A percentile compares a stretch with the other conserved stretches of the same genome.
These are phyloP conservation scores for Hygrophorus russula DNA, from an alignment of 768 basidiomycete species.

Conservation along the genomic window DNA sequence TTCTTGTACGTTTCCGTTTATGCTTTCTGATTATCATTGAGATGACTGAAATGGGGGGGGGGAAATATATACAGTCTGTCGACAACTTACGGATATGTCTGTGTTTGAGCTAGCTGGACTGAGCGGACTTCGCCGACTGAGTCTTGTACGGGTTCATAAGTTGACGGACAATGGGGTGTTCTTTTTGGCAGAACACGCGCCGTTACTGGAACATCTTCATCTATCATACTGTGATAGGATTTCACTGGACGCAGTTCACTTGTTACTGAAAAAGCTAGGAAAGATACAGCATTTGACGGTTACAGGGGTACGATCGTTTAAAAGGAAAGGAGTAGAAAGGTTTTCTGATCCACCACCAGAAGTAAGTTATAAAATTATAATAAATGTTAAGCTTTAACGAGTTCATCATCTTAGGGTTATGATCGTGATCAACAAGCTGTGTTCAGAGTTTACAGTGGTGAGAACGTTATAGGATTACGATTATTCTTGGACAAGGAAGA, in stretches of 20 bases:
- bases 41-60: slow-evolving; percentile 6
- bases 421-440: slow-evolving; percentile 55
- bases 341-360: slow-evolving; percentile 68
- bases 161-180: slow-evolving; percentile 79
- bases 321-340: slow-evolving; percentile 53
- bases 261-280: slow-evolving; percentile 47
- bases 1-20: slow-evolving; percentile 62
- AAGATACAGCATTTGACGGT: slow-evolving; percentile 65
- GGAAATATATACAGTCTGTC: slow-evolving; percentile 71
- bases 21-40: slow-evolving; percentile 6
- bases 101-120: slow-evolving; percentile 72
- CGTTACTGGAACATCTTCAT: slow-evolving; percentile 67
- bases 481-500: slow-evolving; percentile 66
- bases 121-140: slow-evolving; percentile 60
- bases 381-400: slow-evolving; percentile 1
- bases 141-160: slow-evolving; percentile 69
- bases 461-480: slow-evolving; percentile 51
- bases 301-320: slow-evolving; percentile 71
- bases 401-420: slow-evolving; percentile 34
- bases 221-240: slow-evolving; percentile 80
- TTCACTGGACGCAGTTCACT: slow-evolving; percentile 64
- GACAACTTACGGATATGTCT: slow-evolving; percentile 73
- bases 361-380: slow-evolving; percentile 28
- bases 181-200: slow-evolving; percentile 64
- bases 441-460: slow-evolving; percentile 73